These are phyloP conservation scores for Penicillium sp. DNA, from an alignment of 2,329 filamentous ascomycete genomes.

Conservation along the genomic window DNA sequence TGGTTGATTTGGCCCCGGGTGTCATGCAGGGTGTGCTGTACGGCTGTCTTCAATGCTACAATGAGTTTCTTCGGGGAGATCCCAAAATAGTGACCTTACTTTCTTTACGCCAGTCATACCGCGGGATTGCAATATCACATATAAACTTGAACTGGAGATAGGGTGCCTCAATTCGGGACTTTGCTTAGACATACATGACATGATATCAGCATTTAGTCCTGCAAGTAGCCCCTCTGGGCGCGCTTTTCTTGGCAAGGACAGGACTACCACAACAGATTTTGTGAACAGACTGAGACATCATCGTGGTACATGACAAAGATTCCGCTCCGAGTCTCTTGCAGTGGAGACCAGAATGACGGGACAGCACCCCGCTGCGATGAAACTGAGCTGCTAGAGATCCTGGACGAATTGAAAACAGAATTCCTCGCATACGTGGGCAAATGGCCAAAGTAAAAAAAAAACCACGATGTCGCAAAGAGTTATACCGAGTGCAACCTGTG, in stretches of 20 bases:
- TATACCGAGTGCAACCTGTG: background rate
- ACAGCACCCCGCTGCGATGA: constrained; percentile 13
- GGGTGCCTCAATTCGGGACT: background rate
- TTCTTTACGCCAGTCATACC: background rate
- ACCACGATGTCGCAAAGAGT: background rate
- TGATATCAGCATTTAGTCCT: background rate
- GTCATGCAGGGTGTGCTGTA: background rate
- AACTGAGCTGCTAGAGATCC: background rate
- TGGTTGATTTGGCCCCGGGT: background rate
- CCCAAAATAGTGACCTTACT: background rate
- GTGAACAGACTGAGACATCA: constrained; percentile 14
- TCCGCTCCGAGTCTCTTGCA: background rate
- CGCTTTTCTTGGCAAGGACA: background rate
- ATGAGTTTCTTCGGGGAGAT: background rate
- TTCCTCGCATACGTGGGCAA: background rate
- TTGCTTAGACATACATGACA: constrained; percentile 5
- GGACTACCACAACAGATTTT: background rate
- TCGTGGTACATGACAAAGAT: constrained; percentile 14
- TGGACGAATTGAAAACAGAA: background rate
- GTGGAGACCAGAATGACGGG: background rate
- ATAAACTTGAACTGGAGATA: background rate
- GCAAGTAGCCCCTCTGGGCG: background rate
- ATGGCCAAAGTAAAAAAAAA: background rate
- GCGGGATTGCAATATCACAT: background rate
- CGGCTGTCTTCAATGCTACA: background rate